Conservation (phyloP, 306 rosid genomes). For the Rosa multiflora region DNA sequence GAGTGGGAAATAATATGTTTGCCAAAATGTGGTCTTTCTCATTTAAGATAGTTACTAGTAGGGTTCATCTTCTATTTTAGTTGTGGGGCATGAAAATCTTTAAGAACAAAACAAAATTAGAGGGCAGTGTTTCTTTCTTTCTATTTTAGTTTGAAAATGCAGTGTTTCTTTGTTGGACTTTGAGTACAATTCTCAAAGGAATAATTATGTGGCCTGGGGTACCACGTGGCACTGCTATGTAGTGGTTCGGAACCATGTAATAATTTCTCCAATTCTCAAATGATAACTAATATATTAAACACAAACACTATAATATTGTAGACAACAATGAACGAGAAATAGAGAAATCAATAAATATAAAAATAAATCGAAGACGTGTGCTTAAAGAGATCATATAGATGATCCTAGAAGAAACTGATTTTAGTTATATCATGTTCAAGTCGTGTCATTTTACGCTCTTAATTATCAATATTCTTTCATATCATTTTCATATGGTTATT, state of each 20-base stretch:
- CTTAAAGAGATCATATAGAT: not conserved
- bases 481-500: not conserved
- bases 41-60: not conserved
- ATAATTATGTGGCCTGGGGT: too few species aligned
- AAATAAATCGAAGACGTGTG: not conserved
- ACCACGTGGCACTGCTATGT: too few species aligned
- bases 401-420: not conserved
- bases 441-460: not conserved
- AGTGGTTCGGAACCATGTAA: too few species aligned
- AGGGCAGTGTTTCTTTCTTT: not conserved
- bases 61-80: not conserved
- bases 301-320: not conserved
- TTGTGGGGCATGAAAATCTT: not conserved
- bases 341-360: not conserved
- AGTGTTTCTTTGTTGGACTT: not conserved
- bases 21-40: not conserved
- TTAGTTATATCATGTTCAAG: not conserved
- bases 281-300: not conserved
- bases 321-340: not conserved
- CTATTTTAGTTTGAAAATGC: not conserved
- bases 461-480: not conserved
- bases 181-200: not conserved
- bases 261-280: not conserved
- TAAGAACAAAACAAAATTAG: not conserved
- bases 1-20: not conserved